A percentile compares a stretch with the other conserved stretches of the same genome.
Conservation (phyloP, 2,329 filamentous ascomycete species). For the Lomentospora prolificans region DNA sequence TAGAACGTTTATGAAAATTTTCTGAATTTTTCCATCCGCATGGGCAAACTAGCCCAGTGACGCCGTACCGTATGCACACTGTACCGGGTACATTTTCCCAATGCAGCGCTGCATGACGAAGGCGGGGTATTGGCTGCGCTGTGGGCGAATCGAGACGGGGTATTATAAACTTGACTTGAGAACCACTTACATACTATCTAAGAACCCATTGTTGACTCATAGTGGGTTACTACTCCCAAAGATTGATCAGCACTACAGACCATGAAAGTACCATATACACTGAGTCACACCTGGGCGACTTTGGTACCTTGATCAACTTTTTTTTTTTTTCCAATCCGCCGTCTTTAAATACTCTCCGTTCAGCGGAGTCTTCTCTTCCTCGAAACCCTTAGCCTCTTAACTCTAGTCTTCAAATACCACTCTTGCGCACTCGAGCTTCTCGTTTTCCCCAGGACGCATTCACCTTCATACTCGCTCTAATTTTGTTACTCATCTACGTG, state of each 20-base stretch:
- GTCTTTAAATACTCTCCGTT: constrained; percentile 3
- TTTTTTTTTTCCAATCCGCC: background rate
- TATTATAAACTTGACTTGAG: background rate
- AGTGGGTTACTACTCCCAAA: background rate
- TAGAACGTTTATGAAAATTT: background rate
- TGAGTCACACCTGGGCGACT: background rate
- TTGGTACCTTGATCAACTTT: background rate
- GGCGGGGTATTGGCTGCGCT: background rate
- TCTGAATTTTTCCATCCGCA: background rate
- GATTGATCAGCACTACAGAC: background rate
- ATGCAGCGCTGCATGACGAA: constrained; percentile 2
- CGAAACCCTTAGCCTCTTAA: background rate
- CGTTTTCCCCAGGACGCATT: background rate
- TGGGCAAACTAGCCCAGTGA: background rate
- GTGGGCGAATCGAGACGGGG: constrained; percentile 1
- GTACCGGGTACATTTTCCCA: background rate
- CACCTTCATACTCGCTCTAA: background rate
- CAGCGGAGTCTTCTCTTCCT: background rate
- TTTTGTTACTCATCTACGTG: background rate
- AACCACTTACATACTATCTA: background rate
- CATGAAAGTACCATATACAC: background rate
- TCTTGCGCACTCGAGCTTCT: background rate
- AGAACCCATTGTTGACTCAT: background rate
- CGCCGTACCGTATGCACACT: background rate
- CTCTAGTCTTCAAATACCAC: background rate